Evolutionary conservation across 2,329 filamentous ascomycete genomes (phyloP), one percentile per base, ranked within the genome.

Genomic region (Aspergillus sp.): DNA sequence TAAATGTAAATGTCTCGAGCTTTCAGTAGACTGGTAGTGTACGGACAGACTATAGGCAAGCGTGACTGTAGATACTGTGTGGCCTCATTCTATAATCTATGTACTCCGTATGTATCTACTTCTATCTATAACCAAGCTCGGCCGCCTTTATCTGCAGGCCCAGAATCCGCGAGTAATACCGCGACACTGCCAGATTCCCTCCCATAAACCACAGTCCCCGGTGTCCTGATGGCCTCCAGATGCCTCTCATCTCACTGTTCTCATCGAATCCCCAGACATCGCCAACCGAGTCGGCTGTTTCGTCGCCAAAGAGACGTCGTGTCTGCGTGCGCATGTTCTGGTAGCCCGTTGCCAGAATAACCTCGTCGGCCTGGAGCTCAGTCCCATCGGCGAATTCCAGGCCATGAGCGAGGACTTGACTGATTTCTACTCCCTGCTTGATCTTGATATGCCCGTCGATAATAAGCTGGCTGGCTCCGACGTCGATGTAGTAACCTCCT

Each of bases 401-500:
- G 0, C 80, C 82, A 1, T 77, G 66, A 0, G 81, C 75, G 0
- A 83, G 73, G 0, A 89, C 76, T 54, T 79, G 73, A 3, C 73
- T 70, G 12, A 89, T 82, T 39, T 86, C 83, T 25, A 83, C 80
- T 0, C 84, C 84, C 47, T 86, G 83, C 68, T 86, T 87, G 41
- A 90, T 76, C 65, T 84, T 84, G 69, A 90, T 84, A 67, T 84
- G 84, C 0, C 87, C 85, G 12, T 87, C 83, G 2, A 78, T 77
- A 57, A 90, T 87, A 19, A 89, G 77, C 65, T 84, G 73, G 0
- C 82, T 84, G 0, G 82, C 83, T 0, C 87, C 87, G 1, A 89
- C 85, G 59, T 90, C 85, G 61, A 90, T 87, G 71, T 90, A 90
- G 67, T 89, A 90, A 0, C 87, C 87, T 0, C 87, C 87, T 1